These are phyloP conservation scores for Clarireedia monteithiana DNA, from an alignment of 2,329 filamentous ascomycete species.

Conservation along the genomic window DNA sequence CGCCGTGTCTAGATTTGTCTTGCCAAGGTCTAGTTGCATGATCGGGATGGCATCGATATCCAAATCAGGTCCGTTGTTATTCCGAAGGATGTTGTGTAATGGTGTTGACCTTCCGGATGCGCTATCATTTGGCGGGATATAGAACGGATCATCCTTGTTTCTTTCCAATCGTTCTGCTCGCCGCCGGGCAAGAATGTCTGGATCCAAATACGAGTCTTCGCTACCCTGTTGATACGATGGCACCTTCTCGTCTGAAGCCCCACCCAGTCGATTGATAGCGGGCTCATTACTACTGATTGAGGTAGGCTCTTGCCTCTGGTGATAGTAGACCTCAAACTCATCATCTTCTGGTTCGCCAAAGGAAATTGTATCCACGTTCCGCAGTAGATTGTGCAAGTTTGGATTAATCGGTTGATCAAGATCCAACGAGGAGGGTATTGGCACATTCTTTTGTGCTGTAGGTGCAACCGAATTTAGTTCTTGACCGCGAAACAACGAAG, in stretches of 20 bases:
- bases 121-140: constrained; percentile 56
- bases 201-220: constrained; percentile 61
- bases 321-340: constrained; percentile 58
- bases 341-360: constrained; percentile 48
- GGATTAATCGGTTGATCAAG: constrained; percentile 76
- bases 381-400: constrained; percentile 60
- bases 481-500: constrained; percentile 75
- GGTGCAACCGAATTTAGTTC: constrained; percentile 82
- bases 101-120: constrained; percentile 62
- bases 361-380: constrained; percentile 42
- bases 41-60: constrained; percentile 95
- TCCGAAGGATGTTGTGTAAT: constrained; percentile 67
- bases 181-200: constrained; percentile 65
- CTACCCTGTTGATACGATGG: constrained; percentile 51
- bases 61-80: constrained; percentile 66
- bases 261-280: constrained; percentile 45
- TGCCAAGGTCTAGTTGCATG: constrained; percentile 78
- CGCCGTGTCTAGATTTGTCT: constrained; percentile 28
- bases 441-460: constrained; percentile 79
- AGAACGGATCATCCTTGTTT: constrained; percentile 91
- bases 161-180: constrained; percentile 72
- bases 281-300: constrained; percentile 42
- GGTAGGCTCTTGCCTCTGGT: constrained; percentile 38
- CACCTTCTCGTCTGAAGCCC: constrained; percentile 37
- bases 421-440: constrained; percentile 66